phyloP scores from a whole-genome alignment of 2,329 filamentous ascomycete genomes.

The Ophiocordyceps camponoti-saundersi region DNA sequence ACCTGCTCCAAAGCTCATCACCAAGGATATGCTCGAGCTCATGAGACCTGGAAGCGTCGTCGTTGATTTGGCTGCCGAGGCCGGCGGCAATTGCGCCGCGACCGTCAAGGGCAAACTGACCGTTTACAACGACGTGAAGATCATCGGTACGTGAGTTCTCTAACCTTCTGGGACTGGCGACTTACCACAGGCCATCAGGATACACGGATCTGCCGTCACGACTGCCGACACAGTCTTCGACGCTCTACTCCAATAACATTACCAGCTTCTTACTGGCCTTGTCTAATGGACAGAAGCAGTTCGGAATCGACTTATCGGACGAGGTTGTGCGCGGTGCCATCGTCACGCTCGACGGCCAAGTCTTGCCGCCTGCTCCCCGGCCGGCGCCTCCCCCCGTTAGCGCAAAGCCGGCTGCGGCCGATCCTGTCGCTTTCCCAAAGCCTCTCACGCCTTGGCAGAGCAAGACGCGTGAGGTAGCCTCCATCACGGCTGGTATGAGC shows the following conservation, averaged over 20 bases:
- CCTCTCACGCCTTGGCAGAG: slow-evolving; percentile 72
- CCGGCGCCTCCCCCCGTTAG: slow-evolving; percentile 40
- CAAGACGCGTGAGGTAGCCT: slow-evolving; percentile 55
- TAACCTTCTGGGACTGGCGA: background rate
- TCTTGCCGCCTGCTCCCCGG: slow-evolving; percentile 60
- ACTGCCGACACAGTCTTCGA: slow-evolving; percentile 76
- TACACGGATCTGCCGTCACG: slow-evolving; percentile 81
- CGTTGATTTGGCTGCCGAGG: slow-evolving; percentile 76
- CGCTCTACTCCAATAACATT: slow-evolving; percentile 86
- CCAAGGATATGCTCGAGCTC: slow-evolving; percentile 57
- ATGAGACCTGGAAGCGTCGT: slow-evolving; percentile 87
- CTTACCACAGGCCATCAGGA: slow-evolving; percentile 20
- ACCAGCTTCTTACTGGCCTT: slow-evolving; percentile 78
- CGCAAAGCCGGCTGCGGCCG: slow-evolving; percentile 21
- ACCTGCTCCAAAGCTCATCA: slow-evolving; percentile 71
- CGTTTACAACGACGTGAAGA: slow-evolving; percentile 60
- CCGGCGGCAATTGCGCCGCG: slow-evolving; percentile 74
- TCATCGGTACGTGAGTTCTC: slow-evolving; percentile 46
- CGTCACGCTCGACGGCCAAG: slow-evolving; percentile 60
- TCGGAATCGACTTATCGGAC: slow-evolving; percentile 64
- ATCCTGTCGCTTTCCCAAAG: slow-evolving; percentile 33
- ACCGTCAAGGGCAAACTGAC: slow-evolving; percentile 57
- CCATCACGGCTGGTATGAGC: slow-evolving; percentile 63
- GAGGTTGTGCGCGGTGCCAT: slow-evolving; percentile 78
- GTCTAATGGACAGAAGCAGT: slow-evolving; percentile 58